Base-by-base conservation (phyloP, 192 early-diverging fungal genomes). In the Paraglomus occultum region DNA sequence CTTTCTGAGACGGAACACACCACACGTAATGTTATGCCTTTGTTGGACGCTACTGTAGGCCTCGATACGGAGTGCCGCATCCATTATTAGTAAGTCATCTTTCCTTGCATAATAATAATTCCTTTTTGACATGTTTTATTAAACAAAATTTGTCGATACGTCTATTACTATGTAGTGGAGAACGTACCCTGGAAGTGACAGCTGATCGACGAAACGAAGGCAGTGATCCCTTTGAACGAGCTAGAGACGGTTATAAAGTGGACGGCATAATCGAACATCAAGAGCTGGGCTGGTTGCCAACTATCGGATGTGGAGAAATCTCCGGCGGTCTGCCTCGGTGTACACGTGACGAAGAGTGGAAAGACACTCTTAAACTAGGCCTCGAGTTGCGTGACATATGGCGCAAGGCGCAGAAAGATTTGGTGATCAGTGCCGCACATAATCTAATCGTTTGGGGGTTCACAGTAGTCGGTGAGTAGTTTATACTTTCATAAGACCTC, bases 191-290 rank as follows among this genome's bases (percentile, higher is more conserved):
- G 22, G 57, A n/a, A 71, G 58, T 22, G 50, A 71, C 70, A 44
- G 70, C 58, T 20, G 53, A 22, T 20, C 45, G 46, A 42, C 17
- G 70, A 61, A 71, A 71, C 51, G 62, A 59, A 71, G 58, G 53
- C 17, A 71, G 70, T 50, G 50, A 71, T 7, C 70, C 58, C 43
- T 39, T 45, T 61, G 58, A 71, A 31, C 58, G 58, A 51, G 70
- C 58, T 44, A 18, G 54, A 51, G 49, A 51, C 62, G 58, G 70
- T 47, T 71, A 51, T 71, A 63, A 71, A 39, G 45, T 71, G 18
- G 70, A 71, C 51, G 58, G 40, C 8, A 62, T 71, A 12, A 58
- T 71, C 17, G 70, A 71, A 62, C 62, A 71, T 22, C 70, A 71
- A 49, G 50, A 71, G 17, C 70, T 71, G 49, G 62, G 51, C 31